Evolutionary conservation across 176 grass and related monocot species (phyloP).

Genomic region (Pontederia paniculata): DNA sequence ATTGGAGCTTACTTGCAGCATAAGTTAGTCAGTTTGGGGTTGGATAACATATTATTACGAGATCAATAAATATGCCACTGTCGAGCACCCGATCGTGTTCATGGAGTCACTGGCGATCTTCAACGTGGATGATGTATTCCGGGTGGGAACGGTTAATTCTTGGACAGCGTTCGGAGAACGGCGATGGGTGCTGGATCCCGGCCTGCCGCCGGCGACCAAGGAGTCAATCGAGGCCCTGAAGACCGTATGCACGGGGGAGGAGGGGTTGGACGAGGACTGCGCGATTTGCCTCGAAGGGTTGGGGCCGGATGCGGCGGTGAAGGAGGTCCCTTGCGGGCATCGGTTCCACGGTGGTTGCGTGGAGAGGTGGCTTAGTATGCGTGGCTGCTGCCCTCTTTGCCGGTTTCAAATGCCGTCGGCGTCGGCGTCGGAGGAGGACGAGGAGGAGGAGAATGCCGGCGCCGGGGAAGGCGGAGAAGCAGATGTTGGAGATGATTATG

Average conservation of each 20-base stretch:
- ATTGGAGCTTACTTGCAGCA: too few relatives aligned
- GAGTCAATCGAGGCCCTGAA: constrained; percentile 26
- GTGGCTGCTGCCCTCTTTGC: constrained; percentile 38
- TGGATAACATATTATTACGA: too few relatives aligned
- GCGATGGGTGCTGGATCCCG: too few relatives aligned
- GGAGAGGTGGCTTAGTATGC: constrained; percentile 35
- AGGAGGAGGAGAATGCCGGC: background rate
- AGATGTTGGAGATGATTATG: too few relatives aligned
- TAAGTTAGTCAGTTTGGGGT: too few relatives aligned
- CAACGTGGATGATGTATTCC: too few relatives aligned
- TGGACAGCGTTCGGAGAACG: background rate
- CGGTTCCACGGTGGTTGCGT: constrained; percentile 33
- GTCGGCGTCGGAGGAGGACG: constrained; percentile 8
- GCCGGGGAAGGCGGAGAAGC: background rate
- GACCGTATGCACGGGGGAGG: constrained; percentile 5
- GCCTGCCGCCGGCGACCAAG: constrained; percentile 30
- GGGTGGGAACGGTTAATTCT: too few relatives aligned
- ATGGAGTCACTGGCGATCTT: too few relatives aligned
- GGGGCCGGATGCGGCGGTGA: background rate
- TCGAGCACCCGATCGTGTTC: too few relatives aligned
- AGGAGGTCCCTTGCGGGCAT: too few relatives aligned
- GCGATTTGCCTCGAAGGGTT: constrained; percentile 31
- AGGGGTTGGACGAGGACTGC: constrained; percentile 14
- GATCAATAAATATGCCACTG: too few relatives aligned
- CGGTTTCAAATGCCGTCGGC: constrained; percentile 26